phyloP scores from a whole-genome alignment of 2,329 filamentous ascomycete species.

The Pleurostoma richardsiae region DNA sequence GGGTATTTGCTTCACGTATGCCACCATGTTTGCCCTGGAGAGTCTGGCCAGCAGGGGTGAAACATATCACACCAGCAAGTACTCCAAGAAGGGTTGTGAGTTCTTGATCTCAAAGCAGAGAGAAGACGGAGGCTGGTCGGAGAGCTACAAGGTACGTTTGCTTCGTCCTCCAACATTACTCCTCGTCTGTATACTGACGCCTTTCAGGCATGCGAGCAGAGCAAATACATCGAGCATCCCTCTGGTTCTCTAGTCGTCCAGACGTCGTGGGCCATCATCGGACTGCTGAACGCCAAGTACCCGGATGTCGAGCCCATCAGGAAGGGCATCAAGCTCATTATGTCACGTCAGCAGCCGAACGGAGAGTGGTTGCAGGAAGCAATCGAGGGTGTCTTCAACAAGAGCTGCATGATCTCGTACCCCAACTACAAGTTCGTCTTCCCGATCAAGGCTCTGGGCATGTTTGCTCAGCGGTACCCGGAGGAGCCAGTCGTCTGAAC shows the following conservation, averaged over 20 bases:
- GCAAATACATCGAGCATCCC: slow-evolving; percentile 68
- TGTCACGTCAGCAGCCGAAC: slow-evolving; percentile 78
- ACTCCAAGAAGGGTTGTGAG: slow-evolving; percentile 71
- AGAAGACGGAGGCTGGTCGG: slow-evolving; percentile 91
- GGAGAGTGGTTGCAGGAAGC: slow-evolving; percentile 94
- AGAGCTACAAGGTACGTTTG: slow-evolving; percentile 69
- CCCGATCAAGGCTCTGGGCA: slow-evolving; percentile 85
- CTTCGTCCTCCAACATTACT: not conserved
- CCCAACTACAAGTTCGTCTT: slow-evolving; percentile 99
- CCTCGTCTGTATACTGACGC: slow-evolving; percentile 1
- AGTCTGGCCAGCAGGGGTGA: slow-evolving; percentile 78
- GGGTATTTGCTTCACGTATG: slow-evolving; percentile 98
- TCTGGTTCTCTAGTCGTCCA: slow-evolving; percentile 84
- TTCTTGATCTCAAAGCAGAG: slow-evolving; percentile 84
- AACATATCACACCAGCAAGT: slow-evolving; percentile 67
- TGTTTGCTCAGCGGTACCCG: slow-evolving; percentile 73
- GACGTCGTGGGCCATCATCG: slow-evolving; percentile 86
- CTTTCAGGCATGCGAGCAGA: slow-evolving; percentile 66
- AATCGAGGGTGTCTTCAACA: slow-evolving; percentile 98
- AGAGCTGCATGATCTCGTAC: slow-evolving; percentile 98
- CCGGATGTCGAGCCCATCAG: slow-evolving; percentile 68
- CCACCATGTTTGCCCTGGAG: slow-evolving; percentile 92
- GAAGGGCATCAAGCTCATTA: slow-evolving; percentile 73
- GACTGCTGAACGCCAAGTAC: slow-evolving; percentile 76
- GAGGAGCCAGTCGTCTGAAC: slow-evolving; percentile 48